A percentile compares a stretch with the other conserved stretches of the same genome.
Evolutionary conservation across 1,284 basidiomycete genomes (phyloP).

Genomic region (Microbotryum lychnidis-dioicae): DNA sequence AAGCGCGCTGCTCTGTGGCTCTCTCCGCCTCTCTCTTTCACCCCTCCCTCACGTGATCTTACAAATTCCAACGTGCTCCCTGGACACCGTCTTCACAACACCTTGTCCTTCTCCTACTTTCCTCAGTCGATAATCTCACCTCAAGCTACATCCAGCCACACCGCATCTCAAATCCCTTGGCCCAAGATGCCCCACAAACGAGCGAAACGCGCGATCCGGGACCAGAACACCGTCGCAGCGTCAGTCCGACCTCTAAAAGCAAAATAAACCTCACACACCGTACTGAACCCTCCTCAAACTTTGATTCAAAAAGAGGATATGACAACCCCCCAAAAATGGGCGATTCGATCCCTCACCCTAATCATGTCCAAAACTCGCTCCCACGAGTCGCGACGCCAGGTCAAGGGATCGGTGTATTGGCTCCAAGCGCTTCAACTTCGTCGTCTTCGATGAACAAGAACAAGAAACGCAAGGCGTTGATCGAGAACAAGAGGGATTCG

Average conservation of each 20-base stretch:
- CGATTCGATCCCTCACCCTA: slow-evolving; percentile 21
- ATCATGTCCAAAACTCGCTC: neutral
- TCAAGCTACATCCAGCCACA: too few species aligned
- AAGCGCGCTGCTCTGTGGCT: neutral
- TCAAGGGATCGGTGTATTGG: neutral
- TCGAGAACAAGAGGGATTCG: neutral
- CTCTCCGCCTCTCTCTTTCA: too few species aligned
- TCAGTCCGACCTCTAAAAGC: neutral
- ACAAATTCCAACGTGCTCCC: too few species aligned
- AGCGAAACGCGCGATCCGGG: slow-evolving; percentile 12
- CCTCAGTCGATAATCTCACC: too few species aligned
- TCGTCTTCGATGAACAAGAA: slow-evolving; percentile 3
- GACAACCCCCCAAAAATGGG: slow-evolving; percentile 20
- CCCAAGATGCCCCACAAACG: slow-evolving; percentile 19
- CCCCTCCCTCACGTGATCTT: too few species aligned
- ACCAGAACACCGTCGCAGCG: slow-evolving; percentile 1
- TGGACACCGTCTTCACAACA: too few species aligned
- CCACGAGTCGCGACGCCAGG: neutral
- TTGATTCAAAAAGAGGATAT: slow-evolving; percentile 5
- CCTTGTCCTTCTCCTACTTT: too few species aligned
- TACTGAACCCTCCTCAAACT: neutral
- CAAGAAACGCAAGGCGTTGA: slow-evolving; percentile 18
- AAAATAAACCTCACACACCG: too few species aligned
- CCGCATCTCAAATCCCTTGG: too few species aligned
- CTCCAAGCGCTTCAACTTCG: neutral